Evolutionary conservation across 352 stramenopile species (phyloP).

Genomic region (Labyrinthula sp.): DNA sequence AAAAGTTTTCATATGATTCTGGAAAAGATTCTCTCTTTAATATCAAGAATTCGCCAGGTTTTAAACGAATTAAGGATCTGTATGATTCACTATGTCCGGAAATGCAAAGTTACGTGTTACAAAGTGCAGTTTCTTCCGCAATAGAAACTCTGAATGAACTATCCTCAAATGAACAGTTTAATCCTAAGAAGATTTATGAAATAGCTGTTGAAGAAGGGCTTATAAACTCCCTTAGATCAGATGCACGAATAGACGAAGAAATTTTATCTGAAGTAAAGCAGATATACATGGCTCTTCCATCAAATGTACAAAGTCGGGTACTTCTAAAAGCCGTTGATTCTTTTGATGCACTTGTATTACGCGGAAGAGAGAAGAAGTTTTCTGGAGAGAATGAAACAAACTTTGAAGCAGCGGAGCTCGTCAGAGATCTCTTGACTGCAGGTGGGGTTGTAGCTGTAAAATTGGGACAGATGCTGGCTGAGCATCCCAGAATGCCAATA

Average conservation of each 20-base stretch:
- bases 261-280: slow-evolving; percentile 18
- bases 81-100: slow-evolving; percentile 9
- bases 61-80: slow-evolving; percentile 18
- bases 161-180: slow-evolving; percentile 4
- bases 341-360: too few relatives aligned
- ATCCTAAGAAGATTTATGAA: slow-evolving; percentile 23
- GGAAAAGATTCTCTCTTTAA: slow-evolving; percentile 17
- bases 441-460: slow-evolving; percentile 24
- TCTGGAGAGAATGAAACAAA: slow-evolving; percentile 7
- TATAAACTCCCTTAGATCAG: slow-evolving; percentile 15
- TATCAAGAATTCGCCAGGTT: too few relatives aligned
- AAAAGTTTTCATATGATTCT: slow-evolving; percentile 10
- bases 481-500: slow-evolving; percentile 19
- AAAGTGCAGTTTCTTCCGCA: slow-evolving; percentile 8
- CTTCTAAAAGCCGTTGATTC: slow-evolving; percentile 17
- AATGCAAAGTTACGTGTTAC: slow-evolving; percentile 15
- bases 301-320: slow-evolving; percentile 19
- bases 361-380: slow-evolving; percentile 6
- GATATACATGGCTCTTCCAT: slow-evolving; percentile 22
- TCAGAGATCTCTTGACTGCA: slow-evolving; percentile 19
- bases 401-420: slow-evolving; percentile 24
- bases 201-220: slow-evolving; percentile 25
- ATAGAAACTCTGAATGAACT: slow-evolving; percentile 13
- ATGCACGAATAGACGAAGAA: slow-evolving; percentile 26
- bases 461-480: slow-evolving; percentile 25